Base-by-base conservation (phyloP, 1,284 basidiomycete genomes). In the Sanghuangporus weigelae region DNA sequence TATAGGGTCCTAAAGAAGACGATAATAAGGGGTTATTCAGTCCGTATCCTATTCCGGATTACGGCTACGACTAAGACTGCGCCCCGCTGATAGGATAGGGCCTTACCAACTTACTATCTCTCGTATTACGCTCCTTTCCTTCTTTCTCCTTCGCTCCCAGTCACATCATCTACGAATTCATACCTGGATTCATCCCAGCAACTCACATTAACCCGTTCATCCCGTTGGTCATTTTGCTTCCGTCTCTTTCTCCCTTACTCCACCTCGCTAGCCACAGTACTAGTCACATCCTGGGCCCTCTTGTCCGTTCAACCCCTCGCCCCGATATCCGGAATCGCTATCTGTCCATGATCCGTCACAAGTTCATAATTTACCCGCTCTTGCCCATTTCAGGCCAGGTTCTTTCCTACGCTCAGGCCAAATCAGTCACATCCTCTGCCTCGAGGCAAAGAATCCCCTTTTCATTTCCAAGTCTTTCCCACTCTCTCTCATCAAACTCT, bases 371-470 rank as follows among this genome's bases (percentile, higher is more conserved):
- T 54, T 59, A 50, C 38, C 57, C 63, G 54, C 38, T 50, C 38
- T 54, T 46, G 16, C 6, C 56, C 42, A 26, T 19, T 51, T 62
- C 39, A 10, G 44, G 38, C 38, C 59, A 59, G 21, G 31, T 46
- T 49, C n/a, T 56, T 54, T 64, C 63, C 63, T 64, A 60, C 59
- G 63, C 63, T 55, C 53, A 56, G 63, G 63, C 57, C 63, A 44
- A 60, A 48, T 23, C 50, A 35, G 23, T 42, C 38, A 38, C 56
- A 35, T 57, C 11, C 58, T 59, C 51, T 60, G 63, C 63, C 63
- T 60, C 63, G 63, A 64, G 63, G 63, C 63, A 44, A n/a, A 56
- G 23, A 36, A 39, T 51, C 49, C 53, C 42, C 59, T 38, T 60
- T 57, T 64, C 63, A 60, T 64, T 64, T 63, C 61, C 61, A 46